phyloP scores from a whole-genome alignment of 768 basidiomycete species.

The Leccinum disarticulatum region DNA sequence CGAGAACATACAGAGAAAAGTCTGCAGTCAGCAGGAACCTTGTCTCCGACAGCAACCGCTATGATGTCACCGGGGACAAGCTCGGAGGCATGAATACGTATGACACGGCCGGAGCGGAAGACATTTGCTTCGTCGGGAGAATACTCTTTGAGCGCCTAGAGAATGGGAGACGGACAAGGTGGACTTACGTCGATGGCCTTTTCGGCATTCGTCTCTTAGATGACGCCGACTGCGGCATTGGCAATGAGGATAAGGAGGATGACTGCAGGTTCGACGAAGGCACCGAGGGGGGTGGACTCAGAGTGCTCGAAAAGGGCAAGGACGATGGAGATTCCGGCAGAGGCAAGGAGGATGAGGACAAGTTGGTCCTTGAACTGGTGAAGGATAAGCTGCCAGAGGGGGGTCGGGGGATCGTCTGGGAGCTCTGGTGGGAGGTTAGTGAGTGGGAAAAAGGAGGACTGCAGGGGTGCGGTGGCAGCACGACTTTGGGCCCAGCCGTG shows the following conservation, averaged over 20 bases:
- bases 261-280: constrained; percentile 94
- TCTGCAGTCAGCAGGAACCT: constrained; percentile 92
- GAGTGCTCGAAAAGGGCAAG: constrained; percentile 86
- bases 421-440: constrained; percentile 55
- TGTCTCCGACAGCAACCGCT: constrained; percentile 89
- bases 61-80: constrained; percentile 96
- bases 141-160: constrained; percentile 96
- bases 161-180: neutral
- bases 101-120: constrained; percentile 65
- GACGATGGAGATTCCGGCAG: constrained; percentile 90
- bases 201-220: constrained; percentile 96
- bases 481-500: too few relatives aligned
- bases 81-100: constrained; percentile 79
- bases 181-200: constrained; percentile 90
- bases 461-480: neutral
- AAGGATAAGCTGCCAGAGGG: constrained; percentile 92
- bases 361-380: constrained; percentile 99
- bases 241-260: constrained; percentile 95
- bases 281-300: constrained; percentile 66
- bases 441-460: neutral
- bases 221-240: constrained; percentile 96
- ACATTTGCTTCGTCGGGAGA: constrained; percentile 96
- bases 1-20: constrained; percentile 74
- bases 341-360: constrained; percentile 93
- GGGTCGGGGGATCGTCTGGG: constrained; percentile 89